Evolutionary conservation across 2,329 filamentous ascomycete genomes (phyloP).

Genomic region (Colletotrichum paranaense): DNA sequence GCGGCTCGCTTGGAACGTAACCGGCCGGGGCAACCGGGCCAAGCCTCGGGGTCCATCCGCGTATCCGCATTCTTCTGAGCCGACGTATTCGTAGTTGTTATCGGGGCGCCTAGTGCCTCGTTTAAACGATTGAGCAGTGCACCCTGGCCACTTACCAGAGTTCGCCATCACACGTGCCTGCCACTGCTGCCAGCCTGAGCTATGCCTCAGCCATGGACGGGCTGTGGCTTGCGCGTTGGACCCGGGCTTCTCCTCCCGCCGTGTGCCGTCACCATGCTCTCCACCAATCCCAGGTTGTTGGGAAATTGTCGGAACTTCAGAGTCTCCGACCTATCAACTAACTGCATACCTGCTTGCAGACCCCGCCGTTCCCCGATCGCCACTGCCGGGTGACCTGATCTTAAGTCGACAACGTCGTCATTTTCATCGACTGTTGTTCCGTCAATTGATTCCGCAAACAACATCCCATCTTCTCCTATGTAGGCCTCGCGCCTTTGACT

Average conservation of each 20-base stretch:
- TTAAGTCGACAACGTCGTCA: slow-evolving; percentile 7
- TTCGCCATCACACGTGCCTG: neutral
- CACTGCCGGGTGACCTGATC: slow-evolving; percentile 25
- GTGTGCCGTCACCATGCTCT: neutral
- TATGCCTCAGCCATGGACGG: neutral
- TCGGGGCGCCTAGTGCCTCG: neutral
- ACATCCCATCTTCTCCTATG: slow-evolving; percentile 10
- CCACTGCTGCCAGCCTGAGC: too few species aligned
- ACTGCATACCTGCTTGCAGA: slow-evolving; percentile 12
- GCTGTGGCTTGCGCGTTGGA: slow-evolving; percentile 1
- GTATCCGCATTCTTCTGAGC: neutral
- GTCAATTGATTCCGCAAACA: neutral
- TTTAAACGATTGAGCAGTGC: neutral
- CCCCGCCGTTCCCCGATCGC: slow-evolving; percentile 11
- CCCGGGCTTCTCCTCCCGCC: neutral
- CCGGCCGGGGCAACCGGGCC: neutral
- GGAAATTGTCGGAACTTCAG: slow-evolving; percentile 21
- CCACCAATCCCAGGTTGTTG: slow-evolving; percentile 18
- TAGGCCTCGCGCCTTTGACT: slow-evolving; percentile 17
- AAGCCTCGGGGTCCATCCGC: neutral
- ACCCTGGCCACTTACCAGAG: neutral
- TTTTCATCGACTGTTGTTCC: slow-evolving; percentile 3
- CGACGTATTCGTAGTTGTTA: neutral
- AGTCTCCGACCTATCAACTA: slow-evolving; percentile 18
- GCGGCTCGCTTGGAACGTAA: neutral